phyloP scores from a whole-genome alignment of 2,329 filamentous ascomycete species.

The Shiraia bambusicola region DNA sequence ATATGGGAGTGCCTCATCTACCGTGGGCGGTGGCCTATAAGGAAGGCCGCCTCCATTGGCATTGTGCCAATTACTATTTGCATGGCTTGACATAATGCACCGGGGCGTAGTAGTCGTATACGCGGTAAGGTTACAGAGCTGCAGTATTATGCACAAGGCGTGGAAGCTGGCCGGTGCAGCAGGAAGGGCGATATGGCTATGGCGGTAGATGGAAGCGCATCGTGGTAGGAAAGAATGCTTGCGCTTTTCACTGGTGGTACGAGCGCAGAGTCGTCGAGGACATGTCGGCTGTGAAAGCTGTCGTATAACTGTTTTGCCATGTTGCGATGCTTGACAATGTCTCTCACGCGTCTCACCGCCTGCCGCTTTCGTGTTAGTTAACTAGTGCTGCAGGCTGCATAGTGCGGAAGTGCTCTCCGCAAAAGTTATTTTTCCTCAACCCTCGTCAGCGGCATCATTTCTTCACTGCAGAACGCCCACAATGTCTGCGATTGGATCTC shows the following conservation, averaged over 20 bases:
- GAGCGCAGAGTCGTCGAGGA: background rate
- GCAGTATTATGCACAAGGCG: conserved; percentile 4
- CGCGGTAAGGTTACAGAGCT: conserved; percentile 4
- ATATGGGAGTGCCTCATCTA: conserved; percentile 78
- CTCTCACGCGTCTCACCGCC: conserved; percentile 36
- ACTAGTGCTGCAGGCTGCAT: conserved; percentile 14
- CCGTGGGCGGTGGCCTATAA: conserved; percentile 50
- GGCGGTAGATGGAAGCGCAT: conserved; percentile 17
- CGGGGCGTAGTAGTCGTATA: background rate
- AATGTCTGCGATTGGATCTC: conserved; percentile 87
- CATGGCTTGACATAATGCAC: conserved; percentile 26
- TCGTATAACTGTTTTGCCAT: no score
- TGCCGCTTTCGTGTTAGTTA: conserved; percentile 16
- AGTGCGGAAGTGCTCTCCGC: conserved; percentile 16
- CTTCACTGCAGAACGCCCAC: conserved; percentile 18
- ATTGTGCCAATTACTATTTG: conserved; percentile 35
- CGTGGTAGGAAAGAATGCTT: conserved; percentile 6
- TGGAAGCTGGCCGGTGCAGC: background rate
- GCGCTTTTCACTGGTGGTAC: conserved; percentile 8
- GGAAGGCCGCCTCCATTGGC: conserved; percentile 37
- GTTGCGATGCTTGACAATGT: conserved; percentile 5
- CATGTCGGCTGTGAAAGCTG: no score
- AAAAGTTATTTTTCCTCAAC: conserved; percentile 22
- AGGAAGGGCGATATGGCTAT: conserved; percentile 9
- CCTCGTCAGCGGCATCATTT: conserved; percentile 2